Percentiles rank a stretch among this genome's conserved stretches.
These are phyloP conservation scores for Suhomyces vadensis DNA, from an alignment of 805 yeast genomes.

Conservation along the genomic window DNA sequence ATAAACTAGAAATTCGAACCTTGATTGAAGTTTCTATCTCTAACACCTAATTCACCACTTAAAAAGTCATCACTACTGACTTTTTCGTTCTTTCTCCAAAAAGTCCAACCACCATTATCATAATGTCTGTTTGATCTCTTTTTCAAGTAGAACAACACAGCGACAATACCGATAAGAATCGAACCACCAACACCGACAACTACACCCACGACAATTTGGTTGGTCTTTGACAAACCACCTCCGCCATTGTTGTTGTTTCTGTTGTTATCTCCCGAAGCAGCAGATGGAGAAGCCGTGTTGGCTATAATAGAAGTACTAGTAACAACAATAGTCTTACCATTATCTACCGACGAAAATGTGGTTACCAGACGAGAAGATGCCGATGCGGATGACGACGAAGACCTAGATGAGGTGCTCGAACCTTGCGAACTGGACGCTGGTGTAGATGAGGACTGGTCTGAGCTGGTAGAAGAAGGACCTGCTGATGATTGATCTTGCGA, in stretches of 20 bases:
- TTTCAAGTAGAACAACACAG: slow-evolving; percentile 35
- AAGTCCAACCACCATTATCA: slow-evolving; percentile 43
- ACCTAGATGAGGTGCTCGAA: neutral
- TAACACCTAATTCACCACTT: slow-evolving; percentile 48
- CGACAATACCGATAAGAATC: slow-evolving; percentile 36
- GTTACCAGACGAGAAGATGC: slow-evolving; percentile 18
- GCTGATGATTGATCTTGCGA: neutral
- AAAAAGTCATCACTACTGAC: slow-evolving; percentile 42
- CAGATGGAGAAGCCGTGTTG: slow-evolving; percentile 22
- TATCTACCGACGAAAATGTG: slow-evolving; percentile 33
- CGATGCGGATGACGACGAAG: neutral
- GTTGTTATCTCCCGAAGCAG: slow-evolving; percentile 21
- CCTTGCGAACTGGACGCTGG: neutral
- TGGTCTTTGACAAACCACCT: slow-evolving; percentile 44
- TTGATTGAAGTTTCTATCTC: slow-evolving; percentile 48
- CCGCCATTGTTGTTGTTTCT: slow-evolving; percentile 14
- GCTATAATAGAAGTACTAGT: slow-evolving; percentile 38
- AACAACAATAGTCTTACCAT: slow-evolving; percentile 40
- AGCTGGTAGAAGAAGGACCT: slow-evolving; percentile 1
- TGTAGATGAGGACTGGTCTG: neutral
- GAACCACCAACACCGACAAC: slow-evolving; percentile 50
- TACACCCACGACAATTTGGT: slow-evolving; percentile 47
- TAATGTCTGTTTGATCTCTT: slow-evolving; percentile 31
- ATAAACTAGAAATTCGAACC: slow-evolving; percentile 42
- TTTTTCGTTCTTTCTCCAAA: slow-evolving; percentile 49